These are phyloP conservation scores for Beta lomatogona DNA, from an alignment of 179 eudicot genomes.

Conservation along the genomic window DNA sequence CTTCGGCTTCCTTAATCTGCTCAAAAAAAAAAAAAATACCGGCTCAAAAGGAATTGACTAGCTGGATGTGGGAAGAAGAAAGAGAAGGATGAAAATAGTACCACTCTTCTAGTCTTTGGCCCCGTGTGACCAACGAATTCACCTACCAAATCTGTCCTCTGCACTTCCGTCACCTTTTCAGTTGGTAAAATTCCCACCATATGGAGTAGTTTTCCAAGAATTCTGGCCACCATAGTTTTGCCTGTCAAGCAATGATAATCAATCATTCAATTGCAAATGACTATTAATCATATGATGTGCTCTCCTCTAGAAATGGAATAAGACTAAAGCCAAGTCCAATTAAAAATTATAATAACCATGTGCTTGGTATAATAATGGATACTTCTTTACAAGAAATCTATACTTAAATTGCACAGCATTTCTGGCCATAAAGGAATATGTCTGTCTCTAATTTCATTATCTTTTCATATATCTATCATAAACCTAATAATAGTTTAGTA, in stretches of 20 bases:
- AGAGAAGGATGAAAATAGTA: constrained; percentile 22
- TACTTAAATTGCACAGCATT: constrained; percentile 5
- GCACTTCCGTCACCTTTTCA: constrained; percentile 91
- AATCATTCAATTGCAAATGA: constrained; percentile 1
- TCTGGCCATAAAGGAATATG: background rate
- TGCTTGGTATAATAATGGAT: constrained; percentile 8
- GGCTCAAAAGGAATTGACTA: background rate
- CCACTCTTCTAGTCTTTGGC: constrained; percentile 93
- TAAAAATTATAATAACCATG: background rate
- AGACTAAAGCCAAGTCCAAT: constrained; percentile 2
- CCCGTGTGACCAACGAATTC: constrained; percentile 99
- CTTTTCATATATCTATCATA: background rate
- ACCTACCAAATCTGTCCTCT: constrained; percentile 94
- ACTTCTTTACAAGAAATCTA: constrained; percentile 19
- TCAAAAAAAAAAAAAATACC: background rate
- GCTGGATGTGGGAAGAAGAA: background rate
- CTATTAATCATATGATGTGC: constrained; percentile 1
- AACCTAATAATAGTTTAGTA: background rate
- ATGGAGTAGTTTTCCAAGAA: constrained; percentile 86
- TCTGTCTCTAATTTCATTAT: background rate
- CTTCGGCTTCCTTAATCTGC: constrained; percentile 96
- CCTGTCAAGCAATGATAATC: constrained; percentile 47
- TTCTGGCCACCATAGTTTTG: constrained; percentile 93
- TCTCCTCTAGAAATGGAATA: background rate
- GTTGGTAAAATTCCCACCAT: constrained; percentile 95